Percentiles rank a stretch among this genome's conserved stretches.
phyloP scores from a whole-genome alignment of 805 yeast species.

The Metschnikowia corniflorae region DNA sequence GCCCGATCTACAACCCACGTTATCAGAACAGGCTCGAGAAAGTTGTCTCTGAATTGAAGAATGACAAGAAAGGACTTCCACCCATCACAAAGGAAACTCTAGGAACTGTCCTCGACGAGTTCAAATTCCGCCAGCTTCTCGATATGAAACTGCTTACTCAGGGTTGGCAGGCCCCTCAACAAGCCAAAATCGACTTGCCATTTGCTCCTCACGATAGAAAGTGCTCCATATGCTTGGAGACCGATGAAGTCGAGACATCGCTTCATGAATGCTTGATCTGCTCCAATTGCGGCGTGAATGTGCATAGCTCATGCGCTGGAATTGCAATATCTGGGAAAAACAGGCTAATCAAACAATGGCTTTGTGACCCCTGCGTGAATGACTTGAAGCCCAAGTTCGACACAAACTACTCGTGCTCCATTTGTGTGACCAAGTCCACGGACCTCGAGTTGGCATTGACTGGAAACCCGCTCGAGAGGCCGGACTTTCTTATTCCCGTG shows the following conservation, averaged over 20 bases:
- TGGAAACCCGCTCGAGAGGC: constrained; percentile 40
- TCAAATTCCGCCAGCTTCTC: constrained; percentile 21
- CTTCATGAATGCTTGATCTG: constrained; percentile 49
- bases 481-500: constrained; percentile 72
- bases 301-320: constrained; percentile 73
- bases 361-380: constrained; percentile 77
- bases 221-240: constrained; percentile 59
- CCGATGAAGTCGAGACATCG: constrained; percentile 24
- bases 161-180: constrained; percentile 13
- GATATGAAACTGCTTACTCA: constrained; percentile 21
- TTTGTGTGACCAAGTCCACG: constrained; percentile 58
- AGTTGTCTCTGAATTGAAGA: constrained; percentile 7
- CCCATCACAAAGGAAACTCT: constrained; percentile 14
- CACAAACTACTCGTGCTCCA: constrained; percentile 55
- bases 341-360: constrained; percentile 52
- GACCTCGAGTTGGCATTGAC: constrained; percentile 44
- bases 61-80: constrained; percentile 21
- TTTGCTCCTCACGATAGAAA: constrained; percentile 11
- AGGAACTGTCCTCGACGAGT: constrained; percentile 2
- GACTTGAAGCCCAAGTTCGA: constrained; percentile 57
- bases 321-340: constrained; percentile 15
- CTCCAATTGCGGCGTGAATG: constrained; percentile 61
- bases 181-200: constrained; percentile 14
- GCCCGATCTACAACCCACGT: constrained; percentile 23
- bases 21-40: constrained; percentile 13